phyloP scores from a whole-genome alignment of 1,139 yeast genomes.

The Candida frijolesensis region DNA sequence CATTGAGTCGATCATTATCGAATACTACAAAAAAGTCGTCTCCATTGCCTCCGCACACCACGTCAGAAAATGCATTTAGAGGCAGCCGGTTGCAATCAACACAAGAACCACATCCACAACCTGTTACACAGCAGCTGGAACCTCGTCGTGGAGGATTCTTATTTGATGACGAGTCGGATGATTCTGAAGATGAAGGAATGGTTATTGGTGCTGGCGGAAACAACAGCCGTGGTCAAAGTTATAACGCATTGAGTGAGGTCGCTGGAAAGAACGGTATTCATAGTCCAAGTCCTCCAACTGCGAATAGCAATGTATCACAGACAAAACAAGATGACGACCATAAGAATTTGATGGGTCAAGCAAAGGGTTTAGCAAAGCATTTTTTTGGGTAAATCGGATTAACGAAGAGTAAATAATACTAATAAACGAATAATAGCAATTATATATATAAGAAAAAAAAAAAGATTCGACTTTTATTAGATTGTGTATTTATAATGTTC shows the following conservation, averaged over 20 bases:
- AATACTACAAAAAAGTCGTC: conserved; percentile 38
- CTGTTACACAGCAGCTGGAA: conserved; percentile 5
- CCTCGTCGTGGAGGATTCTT: conserved; percentile 26
- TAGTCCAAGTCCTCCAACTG: conserved; percentile 29
- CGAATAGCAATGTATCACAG: conserved; percentile 3
- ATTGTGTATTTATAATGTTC: no score
- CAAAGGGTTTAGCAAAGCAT: conserved; percentile 43
- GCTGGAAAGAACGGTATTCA: conserved; percentile 49
- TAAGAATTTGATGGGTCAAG: conserved; percentile 37
- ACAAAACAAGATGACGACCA: conserved; percentile 8
- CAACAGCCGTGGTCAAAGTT: conserved; percentile 22
- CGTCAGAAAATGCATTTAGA: conserved; percentile 45
- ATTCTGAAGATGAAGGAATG: conserved; percentile 31
- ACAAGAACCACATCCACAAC: conserved; percentile 17
- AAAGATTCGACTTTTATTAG: not conserved
- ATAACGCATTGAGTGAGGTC: conserved; percentile 51
- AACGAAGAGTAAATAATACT: not conserved
- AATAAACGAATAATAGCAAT: not conserved
- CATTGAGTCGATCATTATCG: conserved; percentile 21
- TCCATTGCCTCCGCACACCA: conserved; percentile 50
- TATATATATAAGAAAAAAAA: not conserved
- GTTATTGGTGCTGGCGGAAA: conserved; percentile 11
- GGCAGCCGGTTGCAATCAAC: conserved; percentile 15
- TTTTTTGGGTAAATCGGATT: conserved; percentile 25
- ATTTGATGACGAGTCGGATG: conserved; percentile 30